Evolutionary conservation across 2,329 filamentous ascomycete species (phyloP).

Genomic region (Sporothrix inflata): DNA sequence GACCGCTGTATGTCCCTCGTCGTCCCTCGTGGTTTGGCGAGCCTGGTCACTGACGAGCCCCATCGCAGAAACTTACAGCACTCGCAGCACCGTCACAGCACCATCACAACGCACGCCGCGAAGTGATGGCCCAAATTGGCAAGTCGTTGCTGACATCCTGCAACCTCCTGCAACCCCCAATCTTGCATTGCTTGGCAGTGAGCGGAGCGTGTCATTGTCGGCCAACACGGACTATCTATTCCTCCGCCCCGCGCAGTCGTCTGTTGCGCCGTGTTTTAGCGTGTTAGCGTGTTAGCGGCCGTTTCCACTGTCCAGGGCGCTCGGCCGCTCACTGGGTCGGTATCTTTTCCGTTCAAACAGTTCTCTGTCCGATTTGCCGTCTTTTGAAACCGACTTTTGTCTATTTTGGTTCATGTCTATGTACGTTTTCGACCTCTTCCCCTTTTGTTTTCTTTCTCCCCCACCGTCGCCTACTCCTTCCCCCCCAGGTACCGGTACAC

Average conservation of each 20-base stretch:
- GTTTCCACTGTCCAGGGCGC: not conserved
- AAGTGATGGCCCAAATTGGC: not conserved
- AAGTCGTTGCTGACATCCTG: not conserved
- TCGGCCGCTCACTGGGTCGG: not conserved
- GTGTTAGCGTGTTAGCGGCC: not conserved
- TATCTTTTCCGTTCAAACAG: not conserved
- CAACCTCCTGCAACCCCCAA: not conserved
- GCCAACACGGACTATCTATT: conserved; percentile 21
- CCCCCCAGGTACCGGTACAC: conserved; percentile 73
- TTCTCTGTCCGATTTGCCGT: not conserved
- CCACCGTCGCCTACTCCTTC: conserved; percentile 44
- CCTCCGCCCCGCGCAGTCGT: not conserved
- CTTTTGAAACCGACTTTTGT: not conserved
- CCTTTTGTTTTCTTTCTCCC: not conserved
- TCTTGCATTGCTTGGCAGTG: conserved; percentile 2
- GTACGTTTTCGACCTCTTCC: not conserved
- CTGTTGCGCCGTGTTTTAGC: not conserved
- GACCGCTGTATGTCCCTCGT: too few species aligned
- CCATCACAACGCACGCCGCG: not conserved
- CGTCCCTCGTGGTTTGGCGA: too few species aligned
- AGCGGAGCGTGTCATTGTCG: not conserved
- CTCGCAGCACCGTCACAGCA: not conserved
- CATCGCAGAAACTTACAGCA: not conserved
- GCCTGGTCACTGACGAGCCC: not conserved
- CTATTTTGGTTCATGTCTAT: conserved; percentile 4